phyloP scores from a whole-genome alignment of 768 basidiomycete genomes.

The Leucosporidium yakuticum region DNA sequence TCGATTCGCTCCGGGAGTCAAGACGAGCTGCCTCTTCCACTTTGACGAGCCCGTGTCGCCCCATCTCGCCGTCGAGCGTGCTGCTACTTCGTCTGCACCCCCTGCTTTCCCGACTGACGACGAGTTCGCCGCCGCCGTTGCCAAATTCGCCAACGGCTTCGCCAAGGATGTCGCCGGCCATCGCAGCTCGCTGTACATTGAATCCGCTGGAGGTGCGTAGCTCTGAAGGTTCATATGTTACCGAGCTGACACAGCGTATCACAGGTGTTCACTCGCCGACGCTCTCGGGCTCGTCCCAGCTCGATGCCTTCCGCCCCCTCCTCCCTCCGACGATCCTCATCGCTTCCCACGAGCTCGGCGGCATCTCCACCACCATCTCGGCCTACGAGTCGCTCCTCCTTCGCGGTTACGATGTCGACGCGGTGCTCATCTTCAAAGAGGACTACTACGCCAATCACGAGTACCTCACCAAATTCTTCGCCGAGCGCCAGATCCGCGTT shows the following conservation, averaged over 20 bases:
- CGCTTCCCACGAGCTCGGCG: conserved; percentile 82
- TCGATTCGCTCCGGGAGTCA: conserved; percentile 42
- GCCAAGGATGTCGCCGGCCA: conserved; percentile 42
- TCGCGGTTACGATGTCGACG: conserved; percentile 84
- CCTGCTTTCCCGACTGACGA: conserved; percentile 39
- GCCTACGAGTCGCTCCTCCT: conserved; percentile 84
- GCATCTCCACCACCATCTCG: conserved; percentile 86
- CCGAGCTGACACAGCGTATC: background rate
- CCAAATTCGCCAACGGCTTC: conserved; percentile 54
- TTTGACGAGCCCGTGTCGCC: conserved; percentile 89
- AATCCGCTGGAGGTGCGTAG: conserved; percentile 89
- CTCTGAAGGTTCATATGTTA: background rate
- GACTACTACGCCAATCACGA: conserved; percentile 81
- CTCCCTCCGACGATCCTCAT: conserved; percentile 81
- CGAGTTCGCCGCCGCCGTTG: conserved; percentile 29
- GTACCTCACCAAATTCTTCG: conserved; percentile 73
- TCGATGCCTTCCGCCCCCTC: conserved; percentile 76
- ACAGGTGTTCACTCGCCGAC: conserved; percentile 88
- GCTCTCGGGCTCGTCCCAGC: conserved; percentile 71
- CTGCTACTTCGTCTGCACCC: background rate
- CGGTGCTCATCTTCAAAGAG: conserved; percentile 75
- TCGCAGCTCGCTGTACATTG: conserved; percentile 63
- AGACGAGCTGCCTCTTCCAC: conserved; percentile 68
- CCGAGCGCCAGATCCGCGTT: conserved; percentile 53
- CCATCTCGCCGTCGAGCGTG: conserved; percentile 66